Evolutionary conservation across 192 early-diverging fungal genomes (phyloP).

Genomic region (Powellomyces hirtus): DNA sequence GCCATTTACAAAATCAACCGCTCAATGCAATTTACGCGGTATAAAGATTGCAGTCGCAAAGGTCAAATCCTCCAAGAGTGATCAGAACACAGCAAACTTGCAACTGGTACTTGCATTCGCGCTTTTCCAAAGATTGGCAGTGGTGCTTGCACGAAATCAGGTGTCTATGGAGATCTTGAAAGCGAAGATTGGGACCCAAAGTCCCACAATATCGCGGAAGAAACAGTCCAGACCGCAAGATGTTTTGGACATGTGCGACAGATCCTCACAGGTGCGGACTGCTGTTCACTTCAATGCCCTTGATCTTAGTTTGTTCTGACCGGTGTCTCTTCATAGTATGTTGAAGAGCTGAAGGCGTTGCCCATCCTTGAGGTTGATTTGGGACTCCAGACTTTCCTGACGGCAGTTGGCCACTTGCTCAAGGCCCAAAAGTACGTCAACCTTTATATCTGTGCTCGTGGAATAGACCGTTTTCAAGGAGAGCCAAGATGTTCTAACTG

Average conservation of each 20-base stretch:
- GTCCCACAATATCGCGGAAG: conserved; percentile 16
- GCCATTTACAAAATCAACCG: neutral
- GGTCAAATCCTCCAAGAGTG: conserved; percentile 69
- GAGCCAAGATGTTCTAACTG: neutral
- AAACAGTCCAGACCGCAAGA: conserved; percentile 56
- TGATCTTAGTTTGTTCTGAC: too few relatives aligned
- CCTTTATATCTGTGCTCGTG: neutral
- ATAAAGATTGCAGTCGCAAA: conserved; percentile 36
- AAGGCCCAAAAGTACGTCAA: neutral
- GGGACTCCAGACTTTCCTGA: neutral
- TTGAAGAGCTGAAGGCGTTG: too few relatives aligned
- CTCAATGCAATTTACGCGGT: too few relatives aligned
- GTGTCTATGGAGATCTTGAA: conserved; percentile 45
- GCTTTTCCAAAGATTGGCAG: conserved; percentile 49
- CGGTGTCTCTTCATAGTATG: too few relatives aligned
- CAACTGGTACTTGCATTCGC: conserved; percentile 57
- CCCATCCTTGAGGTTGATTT: neutral
- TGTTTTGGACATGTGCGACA: conserved; percentile 65
- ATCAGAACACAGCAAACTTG: conserved; percentile 54
- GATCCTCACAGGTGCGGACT: conserved; percentile 53
- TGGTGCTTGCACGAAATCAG: conserved; percentile 59
- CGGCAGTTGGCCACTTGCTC: conserved; percentile 39
- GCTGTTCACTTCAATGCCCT: too few relatives aligned
- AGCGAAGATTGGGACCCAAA: conserved; percentile 18
- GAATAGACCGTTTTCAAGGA: neutral